Evolutionary conservation across 768 basidiomycete species (phyloP).

Genomic region (Kwoniella europaea): DNA sequence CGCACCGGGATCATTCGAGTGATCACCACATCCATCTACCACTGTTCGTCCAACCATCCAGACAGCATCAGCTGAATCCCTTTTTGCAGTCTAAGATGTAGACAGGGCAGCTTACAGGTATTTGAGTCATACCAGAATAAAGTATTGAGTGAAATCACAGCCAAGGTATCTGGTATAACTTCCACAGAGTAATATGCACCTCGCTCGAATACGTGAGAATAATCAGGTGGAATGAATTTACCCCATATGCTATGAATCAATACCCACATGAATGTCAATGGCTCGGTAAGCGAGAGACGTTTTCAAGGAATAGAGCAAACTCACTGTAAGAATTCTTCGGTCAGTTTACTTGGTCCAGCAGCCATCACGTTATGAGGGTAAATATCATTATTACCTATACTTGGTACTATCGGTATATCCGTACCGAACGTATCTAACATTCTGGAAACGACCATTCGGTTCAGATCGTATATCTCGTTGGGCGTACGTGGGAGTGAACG

Average conservation of each 20-base stretch:
- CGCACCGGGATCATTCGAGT: conserved; percentile 78
- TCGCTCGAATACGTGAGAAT: conserved; percentile 79
- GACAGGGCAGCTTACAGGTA: conserved; percentile 64
- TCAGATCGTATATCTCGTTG: conserved; percentile 76
- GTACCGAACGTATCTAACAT: conserved; percentile 76
- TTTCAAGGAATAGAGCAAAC: conserved; percentile 40
- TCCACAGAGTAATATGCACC: conserved; percentile 85
- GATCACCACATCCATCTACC: conserved; percentile 73
- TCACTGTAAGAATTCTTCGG: conserved; percentile 70
- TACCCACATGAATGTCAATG: not conserved
- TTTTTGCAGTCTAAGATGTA: not conserved
- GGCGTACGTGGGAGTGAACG: conserved; percentile 77
- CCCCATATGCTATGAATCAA: conserved; percentile 71
- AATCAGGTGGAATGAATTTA: conserved; percentile 75
- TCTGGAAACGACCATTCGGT: conserved; percentile 68
- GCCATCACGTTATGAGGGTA: conserved; percentile 66
- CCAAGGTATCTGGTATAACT: conserved; percentile 74
- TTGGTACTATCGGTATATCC: conserved; percentile 77
- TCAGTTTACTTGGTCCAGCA: conserved; percentile 57
- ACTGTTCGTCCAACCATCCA: too few species aligned
- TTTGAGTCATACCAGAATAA: conserved; percentile 91
- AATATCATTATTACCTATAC: conserved; percentile 88
- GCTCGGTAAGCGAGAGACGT: not conserved
- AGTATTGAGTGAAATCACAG: conserved; percentile 84
- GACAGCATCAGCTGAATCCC: conserved; percentile 4